These are phyloP conservation scores for Aspergillus texensis DNA, from an alignment of 2,329 filamentous ascomycete genomes.

Conservation along the genomic window DNA sequence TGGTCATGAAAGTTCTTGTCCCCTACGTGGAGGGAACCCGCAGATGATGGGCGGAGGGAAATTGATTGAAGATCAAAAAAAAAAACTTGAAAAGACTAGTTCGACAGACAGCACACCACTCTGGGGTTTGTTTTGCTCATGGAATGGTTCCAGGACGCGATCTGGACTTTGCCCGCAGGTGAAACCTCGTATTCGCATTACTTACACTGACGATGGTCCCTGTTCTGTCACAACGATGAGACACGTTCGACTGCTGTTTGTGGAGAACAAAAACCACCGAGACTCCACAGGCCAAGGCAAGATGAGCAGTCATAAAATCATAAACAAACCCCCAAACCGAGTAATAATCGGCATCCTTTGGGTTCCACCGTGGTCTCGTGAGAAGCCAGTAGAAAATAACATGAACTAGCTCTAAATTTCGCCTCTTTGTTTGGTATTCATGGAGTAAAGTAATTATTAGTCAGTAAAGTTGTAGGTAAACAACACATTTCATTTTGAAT, in stretches of 20 bases:
- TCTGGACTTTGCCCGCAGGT: neutral
- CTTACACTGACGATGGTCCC: conserved; percentile 3
- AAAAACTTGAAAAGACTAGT: neutral
- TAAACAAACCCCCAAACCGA: conserved; percentile 11
- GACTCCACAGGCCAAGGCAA: conserved; percentile 12
- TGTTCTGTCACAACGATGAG: conserved; percentile 15
- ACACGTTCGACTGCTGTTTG: conserved; percentile 16
- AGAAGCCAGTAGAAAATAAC: conserved; percentile 4
- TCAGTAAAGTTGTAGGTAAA: neutral
- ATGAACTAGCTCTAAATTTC: neutral
- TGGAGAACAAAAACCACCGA: conserved; percentile 18
- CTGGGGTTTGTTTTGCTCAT: conserved; percentile 5
- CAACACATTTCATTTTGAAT: neutral
- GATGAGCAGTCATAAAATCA: conserved; percentile 20
- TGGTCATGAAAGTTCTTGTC: conserved; percentile 9
- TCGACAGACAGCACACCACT: neutral
- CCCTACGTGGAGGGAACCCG: conserved; percentile 1
- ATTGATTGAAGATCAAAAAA: neutral
- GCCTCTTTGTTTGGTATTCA: conserved; percentile 1
- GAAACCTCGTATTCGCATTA: conserved; percentile 2
- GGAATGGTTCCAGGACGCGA: neutral
- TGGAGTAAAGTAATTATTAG: neutral
- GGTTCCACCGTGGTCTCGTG: conserved; percentile 22
- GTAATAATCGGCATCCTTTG: conserved; percentile 17
- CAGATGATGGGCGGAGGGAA: neutral